Evolutionary conservation across 2,329 filamentous ascomycete species (phyloP).

Genomic region (Aureobasidium sp.): DNA sequence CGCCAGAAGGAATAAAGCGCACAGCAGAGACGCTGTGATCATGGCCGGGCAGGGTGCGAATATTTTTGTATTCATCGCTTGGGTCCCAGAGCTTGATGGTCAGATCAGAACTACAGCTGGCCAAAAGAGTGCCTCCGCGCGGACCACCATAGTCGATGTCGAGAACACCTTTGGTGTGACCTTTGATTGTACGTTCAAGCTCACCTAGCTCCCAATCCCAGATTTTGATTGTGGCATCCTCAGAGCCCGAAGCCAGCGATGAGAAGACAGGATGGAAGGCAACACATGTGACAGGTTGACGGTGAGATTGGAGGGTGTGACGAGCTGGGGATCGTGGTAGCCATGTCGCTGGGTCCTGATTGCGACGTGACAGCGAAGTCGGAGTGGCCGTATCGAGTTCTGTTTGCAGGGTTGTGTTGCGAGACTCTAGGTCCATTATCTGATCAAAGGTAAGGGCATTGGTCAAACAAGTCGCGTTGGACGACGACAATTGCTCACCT

Average conservation of each 20-base stretch:
- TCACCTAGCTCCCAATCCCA: conserved; percentile 97
- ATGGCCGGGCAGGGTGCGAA: conserved; percentile 81
- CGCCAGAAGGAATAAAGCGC: conserved; percentile 78
- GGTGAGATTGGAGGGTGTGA: conserved; percentile 77
- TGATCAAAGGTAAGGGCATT: conserved; percentile 30
- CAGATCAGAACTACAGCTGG: conserved; percentile 78
- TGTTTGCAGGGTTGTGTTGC: conserved; percentile 63
- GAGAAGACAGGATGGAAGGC: conserved; percentile 92
- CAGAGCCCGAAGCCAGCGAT: conserved; percentile 80
- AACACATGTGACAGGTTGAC: conserved; percentile 73
- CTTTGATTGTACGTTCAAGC: conserved; percentile 82
- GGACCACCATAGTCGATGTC: conserved; percentile 89
- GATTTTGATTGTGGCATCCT: conserved; percentile 91
- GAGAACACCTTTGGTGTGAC: conserved; percentile 80
- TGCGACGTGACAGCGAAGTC: conserved; percentile 67
- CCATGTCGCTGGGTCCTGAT: conserved; percentile 80
- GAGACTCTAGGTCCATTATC: conserved; percentile 90
- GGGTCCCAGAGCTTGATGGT: conserved; percentile 97
- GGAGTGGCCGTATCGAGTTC: conserved; percentile 82
- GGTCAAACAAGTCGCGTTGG: background rate
- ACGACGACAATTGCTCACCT: conserved; percentile 47
- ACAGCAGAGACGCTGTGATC: conserved; percentile 88
- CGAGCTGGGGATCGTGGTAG: conserved; percentile 75
- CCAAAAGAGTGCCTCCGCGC: conserved; percentile 68
- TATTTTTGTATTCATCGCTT: conserved; percentile 88